Conservation (phyloP, 1,284 basidiomycete genomes). For the Irpex rosettiformis region DNA sequence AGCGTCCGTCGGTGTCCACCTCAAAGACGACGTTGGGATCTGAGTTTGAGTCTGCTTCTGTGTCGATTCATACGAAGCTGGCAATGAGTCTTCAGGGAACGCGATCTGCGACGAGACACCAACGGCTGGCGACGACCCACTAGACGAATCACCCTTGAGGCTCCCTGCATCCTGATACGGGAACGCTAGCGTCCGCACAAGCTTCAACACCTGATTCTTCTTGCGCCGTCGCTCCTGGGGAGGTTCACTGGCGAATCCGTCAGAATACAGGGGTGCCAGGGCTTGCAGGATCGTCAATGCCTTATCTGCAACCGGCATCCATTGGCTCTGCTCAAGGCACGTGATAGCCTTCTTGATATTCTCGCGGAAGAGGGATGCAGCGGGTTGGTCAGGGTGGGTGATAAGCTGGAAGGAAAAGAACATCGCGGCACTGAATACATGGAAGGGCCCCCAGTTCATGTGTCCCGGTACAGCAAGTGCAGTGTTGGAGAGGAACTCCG, state of each 20-base stretch:
- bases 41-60: slow-evolving; percentile 19
- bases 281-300: slow-evolving; percentile 64
- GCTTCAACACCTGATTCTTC: slow-evolving; percentile 54
- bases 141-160: slow-evolving; percentile 21
- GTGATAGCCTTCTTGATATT: slow-evolving; percentile 67
- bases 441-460: slow-evolving; percentile 79
- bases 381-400: slow-evolving; percentile 71
- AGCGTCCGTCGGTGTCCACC: slow-evolving; percentile 18
- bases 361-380: slow-evolving; percentile 65
- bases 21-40: slow-evolving; percentile 23
- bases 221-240: slow-evolving; percentile 54
- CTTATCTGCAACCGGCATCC: slow-evolving; percentile 66
- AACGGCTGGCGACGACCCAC: slow-evolving; percentile 5
- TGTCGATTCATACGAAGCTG: background rate
- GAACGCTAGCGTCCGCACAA: slow-evolving; percentile 72
- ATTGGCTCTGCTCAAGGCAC: slow-evolving; percentile 60
- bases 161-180: slow-evolving; percentile 68
- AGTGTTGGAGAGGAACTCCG: slow-evolving; percentile 66
- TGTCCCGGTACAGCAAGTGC: slow-evolving; percentile 71
- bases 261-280: slow-evolving; percentile 65
- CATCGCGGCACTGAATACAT: slow-evolving; percentile 81
- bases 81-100: background rate
- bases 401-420: slow-evolving; percentile 84
- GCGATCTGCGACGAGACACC: slow-evolving; percentile 7
- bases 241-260: slow-evolving; percentile 43